These are phyloP conservation scores for Ustilago tritici DNA, from an alignment of 1,284 basidiomycete species.

Conservation along the genomic window DNA sequence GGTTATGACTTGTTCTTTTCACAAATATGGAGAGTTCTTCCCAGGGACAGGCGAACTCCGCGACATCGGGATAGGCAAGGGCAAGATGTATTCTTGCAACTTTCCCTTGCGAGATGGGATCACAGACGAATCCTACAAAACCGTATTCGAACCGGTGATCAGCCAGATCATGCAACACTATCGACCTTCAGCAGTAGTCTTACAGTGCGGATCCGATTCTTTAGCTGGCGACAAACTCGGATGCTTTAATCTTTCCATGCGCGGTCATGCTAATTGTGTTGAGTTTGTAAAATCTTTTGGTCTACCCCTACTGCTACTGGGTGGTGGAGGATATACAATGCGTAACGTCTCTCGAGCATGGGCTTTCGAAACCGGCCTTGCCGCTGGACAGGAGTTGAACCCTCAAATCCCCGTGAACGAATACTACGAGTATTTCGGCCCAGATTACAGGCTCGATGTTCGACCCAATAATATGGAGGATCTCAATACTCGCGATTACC, in stretches of 20 bases:
- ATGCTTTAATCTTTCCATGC: slow-evolving; percentile 96
- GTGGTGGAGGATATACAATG: slow-evolving; percentile 99
- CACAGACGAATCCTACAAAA: slow-evolving; percentile 93
- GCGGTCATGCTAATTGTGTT: slow-evolving; percentile 96
- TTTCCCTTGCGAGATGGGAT: slow-evolving; percentile 96
- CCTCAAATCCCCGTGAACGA: slow-evolving; percentile 72
- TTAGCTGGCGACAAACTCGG: slow-evolving; percentile 96
- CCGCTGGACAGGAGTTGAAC: slow-evolving; percentile 92
- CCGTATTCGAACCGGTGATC: slow-evolving; percentile 96
- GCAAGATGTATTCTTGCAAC: slow-evolving; percentile 82
- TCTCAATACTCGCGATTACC: slow-evolving; percentile 90
- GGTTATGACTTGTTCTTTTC: slow-evolving; percentile 98
- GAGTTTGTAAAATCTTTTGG: slow-evolving; percentile 97
- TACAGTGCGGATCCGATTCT: slow-evolving; percentile 99
- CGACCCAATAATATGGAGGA: slow-evolving; percentile 95
- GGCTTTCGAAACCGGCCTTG: slow-evolving; percentile 97
- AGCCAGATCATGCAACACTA: slow-evolving; percentile 94
- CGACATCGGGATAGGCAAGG: slow-evolving; percentile 90
- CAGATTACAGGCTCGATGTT: slow-evolving; percentile 97
- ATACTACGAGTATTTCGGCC: slow-evolving; percentile 98
- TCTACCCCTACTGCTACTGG: slow-evolving; percentile 89
- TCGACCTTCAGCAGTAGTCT: slow-evolving; percentile 92
- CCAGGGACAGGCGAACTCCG: slow-evolving; percentile 96
- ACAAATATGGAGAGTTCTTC: slow-evolving; percentile 99
- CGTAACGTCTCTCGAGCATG: slow-evolving; percentile 95